Conservation (phyloP, 1,284 basidiomycete genomes). For the Heterobasidion occidentale region DNA sequence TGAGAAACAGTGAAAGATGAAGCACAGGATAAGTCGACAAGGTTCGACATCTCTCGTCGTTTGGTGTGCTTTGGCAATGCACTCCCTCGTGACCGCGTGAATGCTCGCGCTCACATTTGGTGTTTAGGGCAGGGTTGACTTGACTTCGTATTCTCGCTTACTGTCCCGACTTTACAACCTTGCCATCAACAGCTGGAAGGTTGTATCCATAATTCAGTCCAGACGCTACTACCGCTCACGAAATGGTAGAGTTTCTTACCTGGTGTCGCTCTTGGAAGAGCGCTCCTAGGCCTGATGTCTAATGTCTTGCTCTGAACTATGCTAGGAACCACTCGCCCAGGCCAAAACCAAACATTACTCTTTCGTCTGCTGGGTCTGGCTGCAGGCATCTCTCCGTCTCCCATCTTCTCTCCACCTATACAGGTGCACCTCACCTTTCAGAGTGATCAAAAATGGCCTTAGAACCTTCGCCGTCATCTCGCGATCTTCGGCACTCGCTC, state of each 20-base stretch:
- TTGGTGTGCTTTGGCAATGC: constrained; percentile 39
- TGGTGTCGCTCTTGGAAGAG: no score
- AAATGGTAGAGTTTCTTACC: no score
- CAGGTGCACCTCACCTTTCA: background rate
- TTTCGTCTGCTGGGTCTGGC: no score
- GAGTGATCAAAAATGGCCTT: background rate
- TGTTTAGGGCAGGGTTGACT: constrained; percentile 30
- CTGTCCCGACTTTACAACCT: background rate
- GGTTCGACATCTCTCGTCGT: constrained; percentile 51
- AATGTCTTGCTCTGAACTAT: no score
- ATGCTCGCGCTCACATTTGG: constrained; percentile 3
- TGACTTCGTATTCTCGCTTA: background rate
- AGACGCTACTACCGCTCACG: no score
- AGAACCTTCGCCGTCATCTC: background rate
- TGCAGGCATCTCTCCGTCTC: no score
- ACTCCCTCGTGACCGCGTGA: constrained; percentile 35
- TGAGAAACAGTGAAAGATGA: constrained; percentile 9
- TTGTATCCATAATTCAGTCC: no score
- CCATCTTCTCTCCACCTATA: background rate
- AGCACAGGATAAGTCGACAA: constrained; percentile 29
- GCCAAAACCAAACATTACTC: no score
- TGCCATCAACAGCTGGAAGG: background rate
- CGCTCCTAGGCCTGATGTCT: no score
- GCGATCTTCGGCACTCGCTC: background rate
- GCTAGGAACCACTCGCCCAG: no score